Base-by-base conservation (phyloP, 1,139 yeast genomes). In the Yamadazyma diospyri region DNA sequence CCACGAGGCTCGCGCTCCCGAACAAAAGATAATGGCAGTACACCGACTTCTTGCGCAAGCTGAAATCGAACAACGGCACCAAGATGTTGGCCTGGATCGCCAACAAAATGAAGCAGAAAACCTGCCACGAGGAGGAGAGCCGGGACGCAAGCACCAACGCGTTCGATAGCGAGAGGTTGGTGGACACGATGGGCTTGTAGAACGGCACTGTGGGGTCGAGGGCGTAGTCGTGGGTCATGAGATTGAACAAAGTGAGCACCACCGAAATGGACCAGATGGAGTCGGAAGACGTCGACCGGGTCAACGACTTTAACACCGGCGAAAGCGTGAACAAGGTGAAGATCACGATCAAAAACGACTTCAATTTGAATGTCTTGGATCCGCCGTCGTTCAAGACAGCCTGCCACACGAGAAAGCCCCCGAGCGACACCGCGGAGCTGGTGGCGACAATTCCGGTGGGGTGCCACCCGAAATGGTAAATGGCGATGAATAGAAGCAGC, bases 211-310 rank as follows among this genome's bases (percentile, higher is more conserved):
- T 59, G 35, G 56, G 47, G 33, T 68, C 65, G 46, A 72, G 61
- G 5, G 76, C 69, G 42, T 82, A 83, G 49, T 83, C 88, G 49
- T 82, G 83, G 46, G 79, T 76, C 11, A 80, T 54, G 4, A 86
- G 62, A 47, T 85, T 85, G 27, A 78, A 65, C 6, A 86, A 45
- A 24, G 85, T 79, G 16, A 92, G 64, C 76, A 95, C 80, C 33
- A 83, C 77, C 4, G 95, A 78, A 6, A 92, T 59, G 0, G 95
- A 88, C 97, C 98, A 92, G 41, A 94, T 87, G 12, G 97, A 87
- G 57, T 92, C 97, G 1, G 94, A 83, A 0, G 97, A 77, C 0
- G 97, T 87, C 1, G 96, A 84, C 45, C 78, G 76, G 0, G 97
- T 88, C 32, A 94, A 68, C 0, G 97, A 88, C 46, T 86, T 84